Evolutionary conservation across 2,329 filamentous ascomycete species (phyloP).

Genomic region (Claviceps quebecensis): DNA sequence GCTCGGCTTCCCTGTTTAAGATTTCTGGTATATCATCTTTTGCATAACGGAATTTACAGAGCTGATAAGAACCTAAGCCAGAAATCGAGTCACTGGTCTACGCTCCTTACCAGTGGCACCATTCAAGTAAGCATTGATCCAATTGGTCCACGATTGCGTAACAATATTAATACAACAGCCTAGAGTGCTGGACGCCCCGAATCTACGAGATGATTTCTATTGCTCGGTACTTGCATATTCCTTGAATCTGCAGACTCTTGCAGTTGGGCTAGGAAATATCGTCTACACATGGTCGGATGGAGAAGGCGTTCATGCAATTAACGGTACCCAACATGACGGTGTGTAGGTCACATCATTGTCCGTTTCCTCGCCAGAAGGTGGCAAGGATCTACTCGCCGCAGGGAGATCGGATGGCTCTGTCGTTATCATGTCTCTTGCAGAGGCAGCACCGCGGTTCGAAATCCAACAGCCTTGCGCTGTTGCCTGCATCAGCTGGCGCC

Average conservation of each 20-base stretch:
- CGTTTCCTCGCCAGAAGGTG: conserved; percentile 70
- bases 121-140: conserved; percentile 48
- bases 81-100: conserved; percentile 4
- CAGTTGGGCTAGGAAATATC: conserved; percentile 64
- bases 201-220: conserved; percentile 89
- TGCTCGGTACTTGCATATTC: conserved; percentile 86
- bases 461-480: conserved; percentile 57
- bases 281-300: conserved; percentile 85
- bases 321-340: conserved; percentile 12
- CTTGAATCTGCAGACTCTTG: conserved; percentile 56
- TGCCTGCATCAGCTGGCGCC: conserved; percentile 71
- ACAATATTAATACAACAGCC: background rate
- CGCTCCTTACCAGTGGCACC: conserved; percentile 53
- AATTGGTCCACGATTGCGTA: background rate
- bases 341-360: conserved; percentile 69
- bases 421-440: conserved; percentile 63
- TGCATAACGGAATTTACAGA: background rate
- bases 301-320: conserved; percentile 43
- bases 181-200: conserved; percentile 75
- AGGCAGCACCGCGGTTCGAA: conserved; percentile 59
- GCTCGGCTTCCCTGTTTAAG: background rate
- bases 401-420: conserved; percentile 67
- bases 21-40: background rate
- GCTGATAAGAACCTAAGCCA: conserved; percentile 1
- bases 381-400: conserved; percentile 69